Conservation (phyloP, 148 eudicot genomes). For the Persicaria maculosa region DNA sequence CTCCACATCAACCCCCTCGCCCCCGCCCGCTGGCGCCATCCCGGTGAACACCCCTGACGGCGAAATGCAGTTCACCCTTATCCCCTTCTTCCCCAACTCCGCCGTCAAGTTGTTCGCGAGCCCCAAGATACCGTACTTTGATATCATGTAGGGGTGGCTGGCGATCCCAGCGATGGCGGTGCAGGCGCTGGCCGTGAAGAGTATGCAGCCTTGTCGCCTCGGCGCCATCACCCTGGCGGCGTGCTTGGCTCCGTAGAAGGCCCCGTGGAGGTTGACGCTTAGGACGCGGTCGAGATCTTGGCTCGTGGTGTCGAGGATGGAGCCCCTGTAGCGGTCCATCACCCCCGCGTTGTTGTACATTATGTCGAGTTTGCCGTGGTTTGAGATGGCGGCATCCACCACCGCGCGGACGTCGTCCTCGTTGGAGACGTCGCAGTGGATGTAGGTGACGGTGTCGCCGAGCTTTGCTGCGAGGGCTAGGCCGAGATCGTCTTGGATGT, state of each 20-base stretch:
- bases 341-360: too few relatives aligned
- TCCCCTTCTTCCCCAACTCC: constrained; percentile 31
- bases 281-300: constrained; percentile 21
- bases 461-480: too few relatives aligned
- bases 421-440: too few relatives aligned
- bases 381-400: too few relatives aligned
- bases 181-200: constrained; percentile 25
- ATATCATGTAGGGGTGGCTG: constrained; percentile 17
- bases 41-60: constrained; percentile 19
- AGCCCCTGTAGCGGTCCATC: background rate
- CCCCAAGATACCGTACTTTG: constrained; percentile 32
- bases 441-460: too few relatives aligned
- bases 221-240: constrained; percentile 37
- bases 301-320: background rate
- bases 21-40: background rate
- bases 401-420: too few relatives aligned
- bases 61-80: constrained; percentile 40
- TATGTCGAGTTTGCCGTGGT: too few relatives aligned
- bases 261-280: constrained; percentile 25
- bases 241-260: constrained; percentile 32
- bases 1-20: constrained; percentile 7
- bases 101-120: constrained; percentile 21
- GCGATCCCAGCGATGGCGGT: constrained; percentile 21
- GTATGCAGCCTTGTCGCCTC: constrained; percentile 26
- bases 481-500: too few relatives aligned